phyloP scores from a whole-genome alignment of 129 eudicot species.

The Mikania micrantha region DNA sequence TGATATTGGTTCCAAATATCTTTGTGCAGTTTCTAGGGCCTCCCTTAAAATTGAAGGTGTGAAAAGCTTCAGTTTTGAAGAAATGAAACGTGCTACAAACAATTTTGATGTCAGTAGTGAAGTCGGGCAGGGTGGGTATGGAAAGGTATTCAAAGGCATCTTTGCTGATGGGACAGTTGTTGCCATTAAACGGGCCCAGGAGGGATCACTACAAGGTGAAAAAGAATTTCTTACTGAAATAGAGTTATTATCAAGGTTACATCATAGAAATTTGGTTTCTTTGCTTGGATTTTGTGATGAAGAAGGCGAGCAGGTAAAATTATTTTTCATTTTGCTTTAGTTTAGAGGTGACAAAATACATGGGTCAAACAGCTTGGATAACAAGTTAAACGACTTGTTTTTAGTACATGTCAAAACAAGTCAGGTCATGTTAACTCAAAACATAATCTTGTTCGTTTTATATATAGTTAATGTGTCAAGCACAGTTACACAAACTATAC shows the following conservation, averaged over 20 bases:
- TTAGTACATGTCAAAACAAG: not conserved
- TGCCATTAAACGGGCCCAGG: slow-evolving; percentile 83
- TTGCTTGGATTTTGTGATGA: slow-evolving; percentile 78
- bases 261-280: slow-evolving; percentile 71
- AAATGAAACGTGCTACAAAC: slow-evolving; percentile 57
- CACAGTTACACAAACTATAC: not conserved
- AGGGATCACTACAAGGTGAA: slow-evolving; percentile 79
- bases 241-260: slow-evolving; percentile 67
- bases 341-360: not conserved
- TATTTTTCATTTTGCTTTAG: not conserved
- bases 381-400: not conserved
- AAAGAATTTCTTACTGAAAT: slow-evolving; percentile 79
- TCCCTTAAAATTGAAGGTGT: slow-evolving; percentile 68
- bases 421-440: not conserved
- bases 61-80: slow-evolving; percentile 55
- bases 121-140: slow-evolving; percentile 84
- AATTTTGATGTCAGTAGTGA: slow-evolving; percentile 39
- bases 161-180: slow-evolving; percentile 59
- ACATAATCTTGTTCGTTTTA: not conserved
- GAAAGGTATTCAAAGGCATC: slow-evolving; percentile 65
- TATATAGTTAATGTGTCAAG: not conserved
- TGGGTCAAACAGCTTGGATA: not conserved
- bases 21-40: slow-evolving; percentile 45
- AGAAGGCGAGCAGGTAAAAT: slow-evolving; percentile 72
- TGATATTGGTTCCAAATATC: not conserved